A percentile compares a stretch with the other conserved stretches of the same genome.
Evolutionary conservation across 2,329 filamentous ascomycete species (phyloP).

Genomic region (Ceratocystis cubensis): DNA sequence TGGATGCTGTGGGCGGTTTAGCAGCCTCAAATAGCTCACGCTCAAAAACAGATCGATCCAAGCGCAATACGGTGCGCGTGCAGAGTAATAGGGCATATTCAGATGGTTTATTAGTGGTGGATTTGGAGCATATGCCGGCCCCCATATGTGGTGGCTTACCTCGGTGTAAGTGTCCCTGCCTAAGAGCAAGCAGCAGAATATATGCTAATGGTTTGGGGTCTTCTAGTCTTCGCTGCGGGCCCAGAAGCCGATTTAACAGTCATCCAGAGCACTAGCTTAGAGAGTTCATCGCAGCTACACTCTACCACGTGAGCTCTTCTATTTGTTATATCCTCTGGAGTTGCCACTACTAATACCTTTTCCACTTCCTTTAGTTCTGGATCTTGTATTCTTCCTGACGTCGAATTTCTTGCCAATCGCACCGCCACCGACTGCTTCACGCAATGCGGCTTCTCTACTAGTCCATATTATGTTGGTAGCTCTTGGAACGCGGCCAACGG

Average conservation of each 20-base stretch:
- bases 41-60: neutral
- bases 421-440: conserved; percentile 13
- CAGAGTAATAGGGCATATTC: conserved; percentile 52
- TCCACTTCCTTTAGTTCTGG: neutral
- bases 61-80: conserved; percentile 45
- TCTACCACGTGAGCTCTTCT: conserved; percentile 14
- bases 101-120: conserved; percentile 57
- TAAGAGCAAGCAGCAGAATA: neutral
- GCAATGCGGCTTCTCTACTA: conserved; percentile 10
- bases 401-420: neutral
- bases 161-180: conserved; percentile 38
- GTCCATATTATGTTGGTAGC: conserved; percentile 41
- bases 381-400: neutral
- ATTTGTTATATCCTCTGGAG: neutral
- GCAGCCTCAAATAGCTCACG: neutral
- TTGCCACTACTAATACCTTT: conserved; percentile 1
- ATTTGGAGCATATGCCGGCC: conserved; percentile 61
- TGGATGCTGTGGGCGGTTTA: conserved; percentile 52
- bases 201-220: neutral
- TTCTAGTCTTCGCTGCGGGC: conserved; percentile 5
- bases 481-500: conserved; percentile 54
- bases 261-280: conserved; percentile 4
- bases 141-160: conserved; percentile 63
- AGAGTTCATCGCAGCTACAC: conserved; percentile 9
- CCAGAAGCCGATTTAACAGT: conserved; percentile 5